Evolutionary conservation across 2,329 filamentous ascomycete species (phyloP).

Genomic region (Ilyonectria robusta): DNA sequence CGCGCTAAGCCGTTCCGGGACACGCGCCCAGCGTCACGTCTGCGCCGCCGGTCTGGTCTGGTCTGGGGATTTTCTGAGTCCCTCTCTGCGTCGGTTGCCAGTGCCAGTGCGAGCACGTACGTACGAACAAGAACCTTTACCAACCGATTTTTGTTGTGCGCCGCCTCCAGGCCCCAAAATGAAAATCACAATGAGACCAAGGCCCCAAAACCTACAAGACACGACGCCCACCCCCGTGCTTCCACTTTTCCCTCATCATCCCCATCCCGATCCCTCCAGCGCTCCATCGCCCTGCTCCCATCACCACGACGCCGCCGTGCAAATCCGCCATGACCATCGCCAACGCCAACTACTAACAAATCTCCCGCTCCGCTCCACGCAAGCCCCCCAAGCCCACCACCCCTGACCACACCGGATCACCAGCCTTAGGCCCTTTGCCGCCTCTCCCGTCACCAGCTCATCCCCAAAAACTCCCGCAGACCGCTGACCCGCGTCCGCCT

Average conservation of each 20-base stretch:
- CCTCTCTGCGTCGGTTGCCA: slow-evolving; percentile 33
- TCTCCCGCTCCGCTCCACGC: slow-evolving; percentile 47
- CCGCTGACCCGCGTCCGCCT: slow-evolving; percentile 21
- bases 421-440: slow-evolving; percentile 47
- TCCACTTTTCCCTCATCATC: slow-evolving; percentile 45
- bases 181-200: slow-evolving; percentile 59
- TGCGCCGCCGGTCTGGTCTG: slow-evolving; percentile 36
- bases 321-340: slow-evolving; percentile 45
- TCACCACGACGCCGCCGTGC: slow-evolving; percentile 44
- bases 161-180: slow-evolving; percentile 56
- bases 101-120: slow-evolving; percentile 40
- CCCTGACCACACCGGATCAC: slow-evolving; percentile 49
- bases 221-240: slow-evolving; percentile 49
- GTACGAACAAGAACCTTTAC: slow-evolving; percentile 49
- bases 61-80: slow-evolving; percentile 45
- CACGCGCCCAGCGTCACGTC: slow-evolving; percentile 34
- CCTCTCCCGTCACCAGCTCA: slow-evolving; percentile 45
- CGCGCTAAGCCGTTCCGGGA: slow-evolving; percentile 33
- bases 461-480: slow-evolving; percentile 39
- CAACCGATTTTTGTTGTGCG: slow-evolving; percentile 56
- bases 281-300: slow-evolving; percentile 35
- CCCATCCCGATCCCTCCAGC: slow-evolving; percentile 36
- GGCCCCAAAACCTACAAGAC: slow-evolving; percentile 55
- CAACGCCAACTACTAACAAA: slow-evolving; percentile 44
- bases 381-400: slow-evolving; percentile 50